A percentile compares a stretch with the other conserved stretches of the same genome.
Evolutionary conservation across 371 early-diverging fungal genomes (phyloP).

Genomic region (Cokeromyces recurvatus): DNA sequence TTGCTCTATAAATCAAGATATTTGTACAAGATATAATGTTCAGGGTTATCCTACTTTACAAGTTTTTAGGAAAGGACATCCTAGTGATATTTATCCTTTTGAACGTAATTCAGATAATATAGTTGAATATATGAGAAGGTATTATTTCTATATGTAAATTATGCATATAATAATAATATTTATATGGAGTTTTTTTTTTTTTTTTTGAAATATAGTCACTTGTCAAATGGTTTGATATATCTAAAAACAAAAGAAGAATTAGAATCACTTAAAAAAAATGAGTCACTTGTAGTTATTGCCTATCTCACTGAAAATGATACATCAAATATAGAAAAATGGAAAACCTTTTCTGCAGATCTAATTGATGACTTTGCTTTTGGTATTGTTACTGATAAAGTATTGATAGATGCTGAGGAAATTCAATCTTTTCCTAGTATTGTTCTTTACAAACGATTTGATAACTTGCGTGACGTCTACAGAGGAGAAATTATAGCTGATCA

Average conservation of each 20-base stretch:
- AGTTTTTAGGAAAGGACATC: conserved; percentile 13
- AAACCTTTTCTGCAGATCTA: conserved; percentile 56
- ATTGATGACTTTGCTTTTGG: conserved; percentile 81
- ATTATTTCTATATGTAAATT: too few species aligned
- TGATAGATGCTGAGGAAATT: conserved; percentile 24
- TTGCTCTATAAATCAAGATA: conserved; percentile 75
- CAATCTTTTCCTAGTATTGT: conserved; percentile 46
- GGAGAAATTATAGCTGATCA: conserved; percentile 32
- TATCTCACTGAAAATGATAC: conserved; percentile 55
- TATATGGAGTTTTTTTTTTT: too few species aligned
- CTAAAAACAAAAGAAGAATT: conserved; percentile 26
- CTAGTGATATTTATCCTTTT: conserved; percentile 54
- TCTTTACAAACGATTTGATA: conserved; percentile 63
- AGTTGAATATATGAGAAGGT: conserved; percentile 78
- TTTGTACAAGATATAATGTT: conserved; percentile 75
- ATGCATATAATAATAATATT: too few species aligned
- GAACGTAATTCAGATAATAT: conserved; percentile 71
- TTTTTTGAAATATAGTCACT: too few species aligned
- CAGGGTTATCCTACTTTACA: conserved; percentile 64
- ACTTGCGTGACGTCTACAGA: conserved; percentile 56
- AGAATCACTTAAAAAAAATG: conserved; percentile 63
- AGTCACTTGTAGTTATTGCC: conserved; percentile 81
- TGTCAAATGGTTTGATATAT: conserved; percentile 48
- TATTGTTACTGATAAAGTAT: conserved; percentile 43
- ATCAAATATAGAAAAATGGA: conserved; percentile 48